Conservation (phyloP, 225 moss, liverwort and hornwort species). For the Sphagnum contortum region DNA sequence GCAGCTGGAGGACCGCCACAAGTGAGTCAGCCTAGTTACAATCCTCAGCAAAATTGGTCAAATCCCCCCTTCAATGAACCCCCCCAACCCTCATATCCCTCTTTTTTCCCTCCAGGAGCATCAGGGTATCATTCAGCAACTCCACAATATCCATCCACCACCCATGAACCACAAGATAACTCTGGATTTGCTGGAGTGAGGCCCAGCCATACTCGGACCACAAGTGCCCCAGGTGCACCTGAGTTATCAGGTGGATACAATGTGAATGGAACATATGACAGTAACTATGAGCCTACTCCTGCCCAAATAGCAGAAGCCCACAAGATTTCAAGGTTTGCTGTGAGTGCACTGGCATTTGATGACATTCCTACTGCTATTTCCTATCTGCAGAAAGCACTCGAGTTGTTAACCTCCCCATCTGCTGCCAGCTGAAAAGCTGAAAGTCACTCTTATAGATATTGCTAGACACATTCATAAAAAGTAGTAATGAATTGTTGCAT, state of each 20-base stretch:
- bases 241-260: constrained; percentile 36
- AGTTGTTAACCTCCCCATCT: constrained; percentile 77
- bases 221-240: constrained; percentile 41
- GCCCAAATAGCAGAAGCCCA: constrained; percentile 89
- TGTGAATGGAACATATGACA: constrained; percentile 51
- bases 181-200: constrained; percentile 25
- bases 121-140: constrained; percentile 24
- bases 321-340: constrained; percentile 94
- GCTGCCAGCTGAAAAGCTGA: constrained; percentile 2
- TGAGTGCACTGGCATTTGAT: constrained; percentile 94
- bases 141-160: constrained; percentile 18
- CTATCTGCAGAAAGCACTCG: constrained; percentile 75
- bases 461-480: no score
- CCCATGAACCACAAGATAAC: constrained; percentile 19
- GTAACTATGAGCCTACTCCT: constrained; percentile 65
- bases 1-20: constrained; percentile 21
- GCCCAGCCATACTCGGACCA: constrained; percentile 23
- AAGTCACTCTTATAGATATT: no score
- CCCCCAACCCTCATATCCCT: constrained; percentile 18
- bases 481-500: no score
- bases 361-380: constrained; percentile 87
- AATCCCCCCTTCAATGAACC: constrained; percentile 28
- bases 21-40: constrained; percentile 35
- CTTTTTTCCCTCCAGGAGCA: constrained; percentile 20
- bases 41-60: constrained; percentile 34